Base-by-base conservation (phyloP, 345 rosid genomes). In the Acer negundo region DNA sequence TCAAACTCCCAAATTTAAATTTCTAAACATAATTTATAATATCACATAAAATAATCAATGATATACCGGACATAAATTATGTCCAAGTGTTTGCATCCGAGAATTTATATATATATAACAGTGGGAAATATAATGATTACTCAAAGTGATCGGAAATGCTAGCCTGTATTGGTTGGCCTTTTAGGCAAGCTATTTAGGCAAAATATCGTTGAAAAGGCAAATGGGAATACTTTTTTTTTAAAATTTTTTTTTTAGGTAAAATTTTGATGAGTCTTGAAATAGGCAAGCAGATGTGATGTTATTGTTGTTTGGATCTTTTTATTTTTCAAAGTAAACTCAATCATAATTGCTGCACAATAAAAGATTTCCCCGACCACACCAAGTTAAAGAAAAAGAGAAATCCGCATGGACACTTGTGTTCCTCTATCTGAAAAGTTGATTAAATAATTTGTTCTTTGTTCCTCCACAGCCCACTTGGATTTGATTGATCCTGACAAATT, bases 241-340 rank as follows among this genome's bases (percentile, higher is more conserved):
- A n/a, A n/a, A n/a, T 67, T 69, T 20, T 9, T 28, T 16, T 44
- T 10, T 24, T 23, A 44, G 46, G 26, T 42, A 70, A 65, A 58
- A 59, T 17, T 17, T 56, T 35, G 38, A 42, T 59, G 63, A 59
- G 63, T n/a, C 79, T 68, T 81, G 68, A 68, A 80, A 82, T 81
- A 47, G 75, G 75, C 58, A 80, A 67, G 74, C 87, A 84, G 80
- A 40, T 73, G 70, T 69, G 70, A 81, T 79, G 76, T 76, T 76
- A 77, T 35, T 35, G 38, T 35, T 63, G 79, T 64, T 51, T n/a
- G 78, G 74, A 70, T 76, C 72, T 65, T 76, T 59, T 64, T 61
- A 75, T 42, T 42, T 42, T 35, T 4, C 38, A 35, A 35, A 35
- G 38, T 35, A 0, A 35, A 35, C 38, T 35, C 38, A 35, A 35